Evolutionary conservation across 495 filamentous ascomycete genomes (phyloP), one percentile per base, ranked within the genome.

Genomic region (Cercophora sp.): DNA sequence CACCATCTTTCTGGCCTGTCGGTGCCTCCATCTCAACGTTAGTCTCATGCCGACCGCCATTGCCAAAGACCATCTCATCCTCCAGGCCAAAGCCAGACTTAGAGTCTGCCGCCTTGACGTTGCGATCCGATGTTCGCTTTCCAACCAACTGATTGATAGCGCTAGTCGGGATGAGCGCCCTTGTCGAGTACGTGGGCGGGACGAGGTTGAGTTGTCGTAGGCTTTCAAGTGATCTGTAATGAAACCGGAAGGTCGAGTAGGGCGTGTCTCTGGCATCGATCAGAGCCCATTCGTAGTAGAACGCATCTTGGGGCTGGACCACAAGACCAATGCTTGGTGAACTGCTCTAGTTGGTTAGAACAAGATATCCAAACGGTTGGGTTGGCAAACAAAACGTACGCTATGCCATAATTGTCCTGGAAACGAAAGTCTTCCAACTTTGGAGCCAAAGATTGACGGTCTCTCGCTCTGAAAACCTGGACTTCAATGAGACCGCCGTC

Each of bases 401-500:
- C 57, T 48, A 80, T 72, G 5, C 77, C 74, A 57, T 71, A 74
- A 13, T 65, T 68, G n/a, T 70, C 63, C 27, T 67, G 68, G 29
- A 59, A 54, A 15, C 63, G 63, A 54, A 69, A 77, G 18, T 67
- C 49, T 10, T 68, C 53, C 26, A 76, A 39, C 15, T 55, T 54
- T 25, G 67, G 65, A 8, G 71, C 62, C 26, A 52, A 66, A 52
- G 54, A 51, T 26, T 52, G 63, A 51, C 69, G 66, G 46, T 59
- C 66, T 32, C 60, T 65, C 1, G 76, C 74, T 24, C 78, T 70
- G 52, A 75, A 80, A 10, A 69, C 75, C 27, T 68, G 67, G 8
- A 81, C 57, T 54, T 80, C 75, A 32, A 81, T 77, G 5, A 79
- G 48, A 18, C 78, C 78, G 25, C 78, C 78, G 49, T 79, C 74